Percentiles rank a stretch among this genome's conserved stretches.
These are phyloP conservation scores for Leptographium lundbergii DNA, from an alignment of 2,329 filamentous ascomycete genomes.

Conservation along the genomic window DNA sequence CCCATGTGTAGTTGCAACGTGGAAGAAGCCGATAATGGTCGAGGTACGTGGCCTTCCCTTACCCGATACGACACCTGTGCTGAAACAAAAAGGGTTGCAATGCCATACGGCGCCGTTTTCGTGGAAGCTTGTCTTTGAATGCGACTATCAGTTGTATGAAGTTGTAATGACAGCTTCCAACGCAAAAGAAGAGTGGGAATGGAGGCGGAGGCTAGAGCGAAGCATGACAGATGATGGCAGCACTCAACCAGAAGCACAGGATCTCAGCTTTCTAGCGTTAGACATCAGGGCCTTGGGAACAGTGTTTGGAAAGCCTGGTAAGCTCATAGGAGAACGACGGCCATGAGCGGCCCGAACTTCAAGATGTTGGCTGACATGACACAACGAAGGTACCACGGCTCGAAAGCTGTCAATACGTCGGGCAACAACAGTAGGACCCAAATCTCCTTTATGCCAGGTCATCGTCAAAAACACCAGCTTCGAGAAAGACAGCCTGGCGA, in stretches of 20 bases:
- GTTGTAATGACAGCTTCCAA: conserved; percentile 80
- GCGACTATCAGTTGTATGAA: conserved; percentile 65
- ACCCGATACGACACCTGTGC: background rate
- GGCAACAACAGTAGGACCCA: conserved; percentile 59
- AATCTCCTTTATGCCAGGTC: conserved; percentile 57
- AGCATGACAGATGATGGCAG: conserved; percentile 35
- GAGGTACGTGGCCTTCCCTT: conserved; percentile 37
- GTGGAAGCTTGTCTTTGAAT: conserved; percentile 85
- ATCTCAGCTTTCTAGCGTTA: conserved; percentile 53
- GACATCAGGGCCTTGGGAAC: conserved; percentile 63
- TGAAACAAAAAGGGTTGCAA: conserved; percentile 53
- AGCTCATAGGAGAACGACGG: conserved; percentile 4
- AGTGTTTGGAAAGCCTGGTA: conserved; percentile 61
- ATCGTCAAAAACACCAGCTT: conserved; percentile 77
- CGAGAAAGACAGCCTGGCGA: conserved; percentile 38
- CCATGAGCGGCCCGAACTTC: background rate
- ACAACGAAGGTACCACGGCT: conserved; percentile 40
- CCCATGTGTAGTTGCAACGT: conserved; percentile 51
- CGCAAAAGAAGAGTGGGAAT: conserved; percentile 63
- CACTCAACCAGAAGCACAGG: conserved; percentile 29
- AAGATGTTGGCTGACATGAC: background rate
- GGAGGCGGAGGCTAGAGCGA: conserved; percentile 56
- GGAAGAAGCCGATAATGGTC: conserved; percentile 62
- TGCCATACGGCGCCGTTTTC: conserved; percentile 78
- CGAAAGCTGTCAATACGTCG: conserved; percentile 68